Conservation (phyloP, 371 early-diverging fungal species). For the Mortierella sp. region DNA sequence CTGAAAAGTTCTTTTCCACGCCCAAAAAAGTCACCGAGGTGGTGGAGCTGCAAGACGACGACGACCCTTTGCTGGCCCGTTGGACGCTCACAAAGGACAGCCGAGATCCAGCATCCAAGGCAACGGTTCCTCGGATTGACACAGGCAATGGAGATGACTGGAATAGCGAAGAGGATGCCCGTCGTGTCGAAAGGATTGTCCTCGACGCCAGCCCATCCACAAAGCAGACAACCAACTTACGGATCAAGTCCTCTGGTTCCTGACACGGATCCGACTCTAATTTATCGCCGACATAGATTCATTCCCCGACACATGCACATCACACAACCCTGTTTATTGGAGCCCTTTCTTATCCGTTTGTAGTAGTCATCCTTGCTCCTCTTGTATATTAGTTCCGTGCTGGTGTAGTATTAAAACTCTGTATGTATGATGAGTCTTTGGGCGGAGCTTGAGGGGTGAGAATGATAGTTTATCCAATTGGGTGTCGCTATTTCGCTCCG, state of each 20-base stretch:
- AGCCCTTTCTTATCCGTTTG: neutral
- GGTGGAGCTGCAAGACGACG: slow-evolving; percentile 26
- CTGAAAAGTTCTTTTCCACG: slow-evolving; percentile 16
- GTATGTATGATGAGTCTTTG: neutral
- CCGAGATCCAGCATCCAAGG: neutral
- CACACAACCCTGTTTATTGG: neutral
- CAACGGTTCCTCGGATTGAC: neutral
- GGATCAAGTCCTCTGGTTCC: neutral
- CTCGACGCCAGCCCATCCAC: neutral
- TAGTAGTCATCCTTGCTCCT: neutral
- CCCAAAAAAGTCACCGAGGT: slow-evolving; percentile 12
- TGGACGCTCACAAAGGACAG: slow-evolving; percentile 6
- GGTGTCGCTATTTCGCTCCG: too few species aligned
- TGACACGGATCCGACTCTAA: neutral
- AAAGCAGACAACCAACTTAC: neutral
- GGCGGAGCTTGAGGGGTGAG: too few species aligned
- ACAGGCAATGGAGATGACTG: neutral
- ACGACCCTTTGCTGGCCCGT: slow-evolving; percentile 30
- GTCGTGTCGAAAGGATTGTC: slow-evolving; percentile 2
- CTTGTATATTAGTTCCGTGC: slow-evolving; percentile 7
- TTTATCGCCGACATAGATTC: too few species aligned
- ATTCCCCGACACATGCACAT: too few species aligned
- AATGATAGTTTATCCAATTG: too few species aligned
- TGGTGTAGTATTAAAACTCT: neutral
- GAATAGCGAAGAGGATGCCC: neutral